Base-by-base conservation (phyloP, 805 yeast species). In the Zygoascus bituminiphila region DNA sequence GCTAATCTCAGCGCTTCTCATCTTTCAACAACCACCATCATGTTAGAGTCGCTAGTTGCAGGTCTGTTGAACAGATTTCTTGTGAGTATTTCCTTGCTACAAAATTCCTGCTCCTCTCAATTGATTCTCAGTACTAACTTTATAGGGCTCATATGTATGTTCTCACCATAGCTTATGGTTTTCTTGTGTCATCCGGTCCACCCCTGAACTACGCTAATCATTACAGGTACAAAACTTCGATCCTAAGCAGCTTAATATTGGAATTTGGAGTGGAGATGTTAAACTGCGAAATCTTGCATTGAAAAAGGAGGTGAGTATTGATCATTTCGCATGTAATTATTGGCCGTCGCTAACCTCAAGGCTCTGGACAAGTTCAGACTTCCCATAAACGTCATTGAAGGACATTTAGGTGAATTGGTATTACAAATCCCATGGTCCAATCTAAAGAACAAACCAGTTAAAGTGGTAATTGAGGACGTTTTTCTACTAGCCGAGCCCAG, bases 251-350 rank as follows among this genome's bases (percentile, higher is more conserved):
- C 70, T 93, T 59, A 89, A 93, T 58, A 89, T 93, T 48, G 98
- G 98, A 4, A 88, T 93, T 29, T 89, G 98, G 96, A 79, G 88
- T 59, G 99, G 99, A 33, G 98, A 93, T 70, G 98, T 89, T 25
- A 86, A 86, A 62, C 71, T 93, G 47, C 75, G 74, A 53, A 81
- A 89, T 62, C 74, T 94, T 52, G 76, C 82, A 49, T 71, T 93
- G 51, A 88, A 86, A 66, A 83, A 84, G 52, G 97, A 89, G 62
- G 71, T 67, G 51, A 42, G 68, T 49, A 20, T 19, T 10, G 3
- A 5, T 10, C 20, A 21, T 12, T n/a, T 26, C 20, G 48, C 35
- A 14, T 21, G 20, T 10, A 25, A 25, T 40, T 40, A 12, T 8
- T 5, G 31, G 12, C 9, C 8, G 8, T 35, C n/a, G 33, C 23